Evolutionary conservation across 768 basidiomycete species (phyloP), one percentile per base, ranked within the genome.

Genomic region (Rhodosporidiobolus odoratus): DNA sequence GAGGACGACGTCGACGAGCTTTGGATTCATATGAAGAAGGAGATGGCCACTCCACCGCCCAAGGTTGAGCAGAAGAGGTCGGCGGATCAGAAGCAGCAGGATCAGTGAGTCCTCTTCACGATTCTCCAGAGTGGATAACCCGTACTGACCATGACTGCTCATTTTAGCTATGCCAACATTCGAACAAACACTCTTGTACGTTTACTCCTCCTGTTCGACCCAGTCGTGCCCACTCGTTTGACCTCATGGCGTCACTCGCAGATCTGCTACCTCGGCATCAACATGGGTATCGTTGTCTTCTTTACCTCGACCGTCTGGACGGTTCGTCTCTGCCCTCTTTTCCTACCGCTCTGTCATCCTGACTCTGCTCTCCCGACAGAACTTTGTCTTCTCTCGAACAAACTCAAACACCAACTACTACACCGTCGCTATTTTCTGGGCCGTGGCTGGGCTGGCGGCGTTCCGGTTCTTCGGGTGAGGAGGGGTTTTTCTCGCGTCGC

Each of bases 1-100:
- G 85, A 86, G 45, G 92, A 94, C 78, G 92, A 94, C 69, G 89
- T 93, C 63, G 92, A 93, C 77, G 88, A 87, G 61, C 80, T 95
- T 50, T 95, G 92, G 92, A 78, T 82, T 25, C 90, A 91, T 30
- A 89, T 89, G 34, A 85, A 87, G 68, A 82, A 82, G 65, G 83
- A 91, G 35, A 83, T 94, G 69, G 84, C 86, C 73, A 81, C 84
- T 70, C 89, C 86, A 75, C 84, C 86, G 48, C 83, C 86, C n/a
- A 85, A 87, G 69, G 84, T 86, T 80, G 89, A 88, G 79, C 85
- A 92, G 80, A 88, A 90, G 77, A 87, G 91, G 58, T 88, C 90
- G 77, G 87, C 91, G 25, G 88, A 88, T 43, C 92, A 91, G 48
- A 94, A 93, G 82, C 48, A 50, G 48, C 15, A 13, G 15, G 92